Evolutionary conservation across 2,329 filamentous ascomycete genomes (phyloP).

Genomic region (Hypoxylon sp.): DNA sequence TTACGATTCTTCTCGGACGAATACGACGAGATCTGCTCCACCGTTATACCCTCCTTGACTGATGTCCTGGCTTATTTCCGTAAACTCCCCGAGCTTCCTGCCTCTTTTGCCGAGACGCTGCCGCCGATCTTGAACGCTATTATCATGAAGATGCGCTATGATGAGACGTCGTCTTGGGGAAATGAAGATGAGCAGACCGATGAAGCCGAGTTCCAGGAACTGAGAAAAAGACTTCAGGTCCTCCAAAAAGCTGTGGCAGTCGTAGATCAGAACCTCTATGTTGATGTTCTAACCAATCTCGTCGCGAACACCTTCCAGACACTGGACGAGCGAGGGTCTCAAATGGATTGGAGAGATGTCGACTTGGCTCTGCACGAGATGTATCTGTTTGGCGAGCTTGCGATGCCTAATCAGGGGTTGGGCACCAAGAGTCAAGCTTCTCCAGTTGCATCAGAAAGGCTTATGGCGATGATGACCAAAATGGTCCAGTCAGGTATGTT

Average conservation of each 20-base stretch:
- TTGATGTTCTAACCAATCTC: slow-evolving; percentile 87
- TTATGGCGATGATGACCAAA: slow-evolving; percentile 93
- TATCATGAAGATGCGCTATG: slow-evolving; percentile 96
- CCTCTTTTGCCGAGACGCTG: slow-evolving; percentile 85
- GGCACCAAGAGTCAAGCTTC: slow-evolving; percentile 88
- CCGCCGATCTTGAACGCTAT: slow-evolving; percentile 92
- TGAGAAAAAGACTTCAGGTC: slow-evolving; percentile 89
- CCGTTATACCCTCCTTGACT: slow-evolving; percentile 92
- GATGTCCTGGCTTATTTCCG: slow-evolving; percentile 93
- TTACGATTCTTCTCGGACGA: slow-evolving; percentile 97
- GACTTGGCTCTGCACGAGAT: slow-evolving; percentile 96
- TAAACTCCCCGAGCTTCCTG: slow-evolving; percentile 80
- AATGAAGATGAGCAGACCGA: slow-evolving; percentile 95
- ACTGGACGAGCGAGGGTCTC: slow-evolving; percentile 79
- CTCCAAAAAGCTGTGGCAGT: slow-evolving; percentile 93
- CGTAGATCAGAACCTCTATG: slow-evolving; percentile 89
- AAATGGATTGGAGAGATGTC: slow-evolving; percentile 93
- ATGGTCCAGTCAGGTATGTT: slow-evolving; percentile 90
- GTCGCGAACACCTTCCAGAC: slow-evolving; percentile 89
- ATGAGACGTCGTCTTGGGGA: slow-evolving; percentile 94
- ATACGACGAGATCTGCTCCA: slow-evolving; percentile 97
- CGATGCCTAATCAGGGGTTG: slow-evolving; percentile 89
- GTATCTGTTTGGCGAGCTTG: slow-evolving; percentile 94
- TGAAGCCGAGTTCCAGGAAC: slow-evolving; percentile 96
- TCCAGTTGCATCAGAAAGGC: slow-evolving; percentile 81